Percentiles rank a stretch among this genome's conserved stretches.
phyloP scores from a whole-genome alignment of 495 filamentous ascomycete genomes.

The Hapsidospora chrysogenum region DNA sequence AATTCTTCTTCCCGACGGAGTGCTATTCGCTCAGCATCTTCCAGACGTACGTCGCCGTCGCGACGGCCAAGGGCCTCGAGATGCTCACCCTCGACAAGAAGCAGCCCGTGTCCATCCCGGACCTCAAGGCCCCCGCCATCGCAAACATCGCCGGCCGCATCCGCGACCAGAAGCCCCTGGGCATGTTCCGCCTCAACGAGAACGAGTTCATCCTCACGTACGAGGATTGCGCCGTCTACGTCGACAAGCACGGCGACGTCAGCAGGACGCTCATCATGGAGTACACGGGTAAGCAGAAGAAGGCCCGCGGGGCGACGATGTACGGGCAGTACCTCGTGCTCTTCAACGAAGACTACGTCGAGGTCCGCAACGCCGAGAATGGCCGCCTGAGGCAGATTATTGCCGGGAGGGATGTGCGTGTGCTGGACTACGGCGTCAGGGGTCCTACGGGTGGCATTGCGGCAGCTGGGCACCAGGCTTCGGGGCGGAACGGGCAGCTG shows the following conservation, averaged over 20 bases:
- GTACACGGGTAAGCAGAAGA: conserved; percentile 79
- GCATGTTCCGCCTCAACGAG: conserved; percentile 92
- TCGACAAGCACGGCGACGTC: conserved; percentile 95
- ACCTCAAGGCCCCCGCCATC: conserved; percentile 59
- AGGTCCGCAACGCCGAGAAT: conserved; percentile 93
- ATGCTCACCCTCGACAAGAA: conserved; percentile 96
- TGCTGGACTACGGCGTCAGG: conserved; percentile 70
- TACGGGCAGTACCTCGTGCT: conserved; percentile 69
- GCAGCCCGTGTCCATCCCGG: conserved; percentile 74
- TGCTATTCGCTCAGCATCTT: conserved; percentile 92
- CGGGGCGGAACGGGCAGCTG: conserved; percentile 5
- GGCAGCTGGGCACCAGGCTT: not conserved
- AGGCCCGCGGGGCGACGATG: conserved; percentile 55
- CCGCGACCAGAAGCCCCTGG: conserved; percentile 63
- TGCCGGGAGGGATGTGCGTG: conserved; percentile 68
- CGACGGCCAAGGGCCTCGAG: conserved; percentile 85
- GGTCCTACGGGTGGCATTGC: conserved; percentile 25
- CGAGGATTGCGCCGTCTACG: conserved; percentile 88
- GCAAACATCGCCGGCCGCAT: conserved; percentile 68
- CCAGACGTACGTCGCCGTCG: conserved; percentile 78
- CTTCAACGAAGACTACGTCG: conserved; percentile 81
- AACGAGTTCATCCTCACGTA: conserved; percentile 89
- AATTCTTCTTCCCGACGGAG: conserved; percentile 97
- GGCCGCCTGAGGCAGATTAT: conserved; percentile 88
- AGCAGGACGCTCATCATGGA: conserved; percentile 88